Conservation (phyloP, 208 protist genomes). For the Tritrichomonas musculus region DNA sequence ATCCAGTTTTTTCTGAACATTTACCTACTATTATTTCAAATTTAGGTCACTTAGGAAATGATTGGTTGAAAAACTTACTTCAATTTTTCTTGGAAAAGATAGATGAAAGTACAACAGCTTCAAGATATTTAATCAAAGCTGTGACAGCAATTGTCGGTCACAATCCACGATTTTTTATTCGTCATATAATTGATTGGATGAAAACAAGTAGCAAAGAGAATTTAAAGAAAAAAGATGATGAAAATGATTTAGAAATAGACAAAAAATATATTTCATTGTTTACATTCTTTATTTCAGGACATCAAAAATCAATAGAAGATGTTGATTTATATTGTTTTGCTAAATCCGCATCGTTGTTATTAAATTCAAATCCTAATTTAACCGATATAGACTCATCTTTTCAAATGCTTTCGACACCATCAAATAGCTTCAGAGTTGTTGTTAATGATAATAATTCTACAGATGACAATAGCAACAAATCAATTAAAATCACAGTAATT, state of each 20-base stretch:
- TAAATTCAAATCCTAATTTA: not conserved
- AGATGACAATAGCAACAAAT: no score
- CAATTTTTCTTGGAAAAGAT: not conserved
- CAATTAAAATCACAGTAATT: not conserved
- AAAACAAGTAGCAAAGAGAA: not conserved
- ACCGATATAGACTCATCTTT: not conserved
- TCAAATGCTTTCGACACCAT: not conserved
- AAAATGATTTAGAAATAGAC: no score
- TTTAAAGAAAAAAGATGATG: no score
- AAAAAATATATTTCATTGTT: not conserved
- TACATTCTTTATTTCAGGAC: not conserved
- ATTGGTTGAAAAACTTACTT: conserved; percentile 10
- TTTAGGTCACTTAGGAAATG: not conserved
- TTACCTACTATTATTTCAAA: not conserved
- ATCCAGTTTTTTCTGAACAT: conserved; percentile 13
- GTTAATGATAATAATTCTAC: not conserved
- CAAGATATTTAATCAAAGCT: not conserved
- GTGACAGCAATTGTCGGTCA: not conserved
- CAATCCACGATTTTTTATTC: not conserved
- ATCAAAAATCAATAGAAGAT: not conserved
- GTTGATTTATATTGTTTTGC: not conserved
- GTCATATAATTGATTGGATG: not conserved
- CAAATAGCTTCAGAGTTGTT: not conserved
- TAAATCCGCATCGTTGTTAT: not conserved
- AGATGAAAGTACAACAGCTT: not conserved